phyloP scores from a whole-genome alignment of 768 basidiomycete genomes.

The Lactarius hatsudake region DNA sequence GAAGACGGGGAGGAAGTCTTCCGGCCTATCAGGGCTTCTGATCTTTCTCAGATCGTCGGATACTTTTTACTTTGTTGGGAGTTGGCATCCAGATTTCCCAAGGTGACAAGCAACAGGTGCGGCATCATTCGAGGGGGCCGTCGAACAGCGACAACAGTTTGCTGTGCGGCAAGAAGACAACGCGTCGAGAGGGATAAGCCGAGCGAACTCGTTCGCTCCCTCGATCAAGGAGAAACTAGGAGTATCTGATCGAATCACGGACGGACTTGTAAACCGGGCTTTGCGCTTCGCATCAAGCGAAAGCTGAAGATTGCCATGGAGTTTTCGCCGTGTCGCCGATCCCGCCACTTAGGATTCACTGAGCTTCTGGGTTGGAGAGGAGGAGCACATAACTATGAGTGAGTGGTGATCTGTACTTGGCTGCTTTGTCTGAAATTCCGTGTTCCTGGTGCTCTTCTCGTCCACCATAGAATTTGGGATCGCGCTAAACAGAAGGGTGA shows the following conservation, averaged over 20 bases:
- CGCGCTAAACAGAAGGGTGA: conserved; percentile 1
- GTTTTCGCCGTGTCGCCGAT: neutral
- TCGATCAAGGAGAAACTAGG: neutral
- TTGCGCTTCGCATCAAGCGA: neutral
- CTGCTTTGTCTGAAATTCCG: neutral
- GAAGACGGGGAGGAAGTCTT: conserved; percentile 1
- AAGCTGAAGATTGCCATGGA: conserved; percentile 20
- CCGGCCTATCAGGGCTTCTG: neutral
- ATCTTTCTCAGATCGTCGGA: conserved; percentile 9
- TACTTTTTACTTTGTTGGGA: neutral
- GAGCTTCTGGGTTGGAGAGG: conserved; percentile 2
- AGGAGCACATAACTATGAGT: neutral
- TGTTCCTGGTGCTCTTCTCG: conserved; percentile 18
- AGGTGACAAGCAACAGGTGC: neutral
- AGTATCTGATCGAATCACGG: neutral
- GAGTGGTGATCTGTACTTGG: neutral
- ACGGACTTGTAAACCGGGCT: neutral
- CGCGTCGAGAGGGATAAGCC: neutral
- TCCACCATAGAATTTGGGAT: conserved; percentile 1
- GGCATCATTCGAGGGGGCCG: neutral
- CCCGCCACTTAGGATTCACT: neutral
- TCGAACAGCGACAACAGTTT: neutral
- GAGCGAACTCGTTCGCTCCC: neutral
- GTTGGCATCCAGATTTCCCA: neutral
- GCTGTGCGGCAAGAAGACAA: conserved; percentile 9